Evolutionary conservation across 2,329 filamentous ascomycete species (phyloP).

Genomic region (Penicillium digitatum): DNA sequence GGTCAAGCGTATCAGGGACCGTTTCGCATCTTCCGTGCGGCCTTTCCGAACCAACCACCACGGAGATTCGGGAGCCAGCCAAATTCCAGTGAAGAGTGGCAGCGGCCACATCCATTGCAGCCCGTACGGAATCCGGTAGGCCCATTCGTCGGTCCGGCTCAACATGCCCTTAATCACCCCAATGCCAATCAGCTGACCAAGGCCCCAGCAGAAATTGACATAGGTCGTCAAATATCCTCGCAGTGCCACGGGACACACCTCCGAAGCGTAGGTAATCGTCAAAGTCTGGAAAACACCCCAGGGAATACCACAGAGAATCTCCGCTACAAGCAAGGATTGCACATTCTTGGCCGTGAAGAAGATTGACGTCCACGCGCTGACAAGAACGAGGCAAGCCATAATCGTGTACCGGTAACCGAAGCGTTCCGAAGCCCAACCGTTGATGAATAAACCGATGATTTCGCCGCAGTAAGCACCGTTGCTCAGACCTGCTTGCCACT

Average conservation of each 20-base stretch:
- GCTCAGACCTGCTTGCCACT: conserved; percentile 47
- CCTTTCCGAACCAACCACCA: conserved; percentile 51
- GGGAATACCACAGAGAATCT: conserved; percentile 50
- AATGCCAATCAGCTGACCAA: conserved; percentile 51
- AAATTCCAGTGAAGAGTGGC: conserved; percentile 47
- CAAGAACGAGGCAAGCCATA: conserved; percentile 45
- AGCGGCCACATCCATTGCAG: conserved; percentile 54
- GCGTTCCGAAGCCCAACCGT: conserved; percentile 50
- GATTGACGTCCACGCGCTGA: conserved; percentile 49
- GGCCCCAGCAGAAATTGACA: conserved; percentile 47
- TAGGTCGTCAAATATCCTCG: conserved; percentile 47
- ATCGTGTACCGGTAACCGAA: conserved; percentile 53
- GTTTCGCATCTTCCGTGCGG: conserved; percentile 47
- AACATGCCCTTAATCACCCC: conserved; percentile 51
- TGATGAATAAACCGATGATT: conserved; percentile 51
- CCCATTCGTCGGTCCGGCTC: conserved; percentile 46
- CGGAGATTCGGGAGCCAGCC: conserved; percentile 50
- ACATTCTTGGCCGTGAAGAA: conserved; percentile 52
- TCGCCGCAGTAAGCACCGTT: conserved; percentile 45
- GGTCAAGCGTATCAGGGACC: conserved; percentile 44
- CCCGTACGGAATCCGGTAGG: conserved; percentile 51
- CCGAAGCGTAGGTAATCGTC: conserved; percentile 47
- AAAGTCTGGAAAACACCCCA: conserved; percentile 53
- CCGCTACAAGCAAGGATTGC: conserved; percentile 46
- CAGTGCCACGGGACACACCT: conserved; percentile 47